Percentiles rank a stretch among this genome's conserved stretches.
phyloP scores from a whole-genome alignment of 495 filamentous ascomycete species.

The Clavariopsis aquatica region DNA sequence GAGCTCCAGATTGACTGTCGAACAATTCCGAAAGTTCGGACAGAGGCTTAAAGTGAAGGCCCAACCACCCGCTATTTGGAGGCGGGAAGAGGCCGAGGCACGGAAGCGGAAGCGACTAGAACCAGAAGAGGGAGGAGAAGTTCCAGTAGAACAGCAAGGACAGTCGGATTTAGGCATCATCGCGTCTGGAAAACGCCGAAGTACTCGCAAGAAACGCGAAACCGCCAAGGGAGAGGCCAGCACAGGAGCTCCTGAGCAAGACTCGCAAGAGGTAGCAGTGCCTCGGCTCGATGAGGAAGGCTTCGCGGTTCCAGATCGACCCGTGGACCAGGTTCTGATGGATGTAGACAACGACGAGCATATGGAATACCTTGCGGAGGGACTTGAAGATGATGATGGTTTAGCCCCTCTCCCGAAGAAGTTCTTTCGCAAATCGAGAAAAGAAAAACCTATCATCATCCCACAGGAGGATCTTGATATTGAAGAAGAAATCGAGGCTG shows the following conservation, averaged over 20 bases:
- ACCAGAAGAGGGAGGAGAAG: conserved; percentile 49
- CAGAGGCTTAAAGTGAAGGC: conserved; percentile 55
- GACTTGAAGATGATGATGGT: conserved; percentile 12
- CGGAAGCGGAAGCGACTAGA: conserved; percentile 40
- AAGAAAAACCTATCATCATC: conserved; percentile 33
- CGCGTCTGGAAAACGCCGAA: neutral
- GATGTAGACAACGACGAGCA: conserved; percentile 27
- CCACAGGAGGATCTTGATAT: conserved; percentile 42
- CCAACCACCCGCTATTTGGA: conserved; percentile 81
- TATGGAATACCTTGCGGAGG: conserved; percentile 10
- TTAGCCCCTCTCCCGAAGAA: conserved; percentile 12
- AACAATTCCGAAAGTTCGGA: conserved; percentile 74
- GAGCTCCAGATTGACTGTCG: conserved; percentile 75
- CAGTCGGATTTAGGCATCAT: neutral
- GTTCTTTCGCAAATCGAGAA: conserved; percentile 21
- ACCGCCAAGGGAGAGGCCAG: conserved; percentile 4
- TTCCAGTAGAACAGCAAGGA: neutral
- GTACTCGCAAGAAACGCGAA: conserved; percentile 17
- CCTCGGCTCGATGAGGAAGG: conserved; percentile 55
- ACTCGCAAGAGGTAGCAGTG: neutral
- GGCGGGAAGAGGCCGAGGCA: conserved; percentile 54
- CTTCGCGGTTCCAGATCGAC: conserved; percentile 55
- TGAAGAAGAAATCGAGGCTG: conserved; percentile 42
- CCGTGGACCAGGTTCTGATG: conserved; percentile 44
- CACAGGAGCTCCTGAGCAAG: neutral